These are phyloP conservation scores for Diaporthe sp. DNA, from an alignment of 2,329 filamentous ascomycete genomes.

Conservation along the genomic window DNA sequence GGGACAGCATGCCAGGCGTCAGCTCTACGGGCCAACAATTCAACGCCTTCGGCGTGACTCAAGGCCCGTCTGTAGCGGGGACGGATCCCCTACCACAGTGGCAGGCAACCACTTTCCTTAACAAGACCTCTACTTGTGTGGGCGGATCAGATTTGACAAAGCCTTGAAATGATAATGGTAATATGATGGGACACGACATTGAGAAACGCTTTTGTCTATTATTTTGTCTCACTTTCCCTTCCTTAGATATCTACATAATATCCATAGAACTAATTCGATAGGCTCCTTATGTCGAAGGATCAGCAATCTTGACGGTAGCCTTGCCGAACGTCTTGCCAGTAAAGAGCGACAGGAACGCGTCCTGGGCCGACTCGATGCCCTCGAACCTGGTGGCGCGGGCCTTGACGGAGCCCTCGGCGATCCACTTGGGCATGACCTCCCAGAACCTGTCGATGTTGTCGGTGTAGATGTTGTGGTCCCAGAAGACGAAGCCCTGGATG, in stretches of 20 bases:
- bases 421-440: slow-evolving; percentile 77
- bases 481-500: slow-evolving; percentile 77
- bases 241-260: neutral
- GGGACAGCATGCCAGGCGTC: neutral
- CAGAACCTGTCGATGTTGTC: slow-evolving; percentile 72
- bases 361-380: slow-evolving; percentile 76
- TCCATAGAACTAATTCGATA: neutral
- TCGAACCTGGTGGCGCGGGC: slow-evolving; percentile 70
- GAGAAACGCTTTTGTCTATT: neutral
- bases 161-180: neutral
- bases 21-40: too few relatives aligned
- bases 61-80: neutral
- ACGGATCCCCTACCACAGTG: too few relatives aligned
- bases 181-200: too few relatives aligned
- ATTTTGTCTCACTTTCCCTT: neutral
- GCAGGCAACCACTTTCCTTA: neutral
- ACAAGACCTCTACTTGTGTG: neutral
- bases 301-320: slow-evolving; percentile 66
- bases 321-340: slow-evolving; percentile 81
- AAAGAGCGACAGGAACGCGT: slow-evolving; percentile 77
- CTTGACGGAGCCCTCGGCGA: slow-evolving; percentile 76
- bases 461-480: slow-evolving; percentile 66
- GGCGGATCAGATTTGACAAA: neutral
- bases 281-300: slow-evolving; percentile 29
- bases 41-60: neutral